Base-by-base conservation (phyloP, 176 grass and related monocot genomes). In the Hsuehochloa calcarea region DNA sequence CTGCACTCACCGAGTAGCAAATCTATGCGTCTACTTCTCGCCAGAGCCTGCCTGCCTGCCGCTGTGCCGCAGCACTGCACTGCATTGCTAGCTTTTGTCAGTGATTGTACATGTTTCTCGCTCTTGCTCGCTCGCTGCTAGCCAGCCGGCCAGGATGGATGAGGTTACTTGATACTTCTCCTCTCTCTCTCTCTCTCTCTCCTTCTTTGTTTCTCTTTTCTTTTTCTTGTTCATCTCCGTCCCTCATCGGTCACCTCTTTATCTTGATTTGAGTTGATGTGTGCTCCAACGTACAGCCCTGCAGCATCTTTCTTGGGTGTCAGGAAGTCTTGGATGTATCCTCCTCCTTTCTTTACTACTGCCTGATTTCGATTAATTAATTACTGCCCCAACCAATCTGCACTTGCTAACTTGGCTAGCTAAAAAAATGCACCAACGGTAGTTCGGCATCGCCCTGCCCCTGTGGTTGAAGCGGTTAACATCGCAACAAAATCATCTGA, bases 251-350 rank as follows among this genome's bases (percentile, higher is more conserved):
- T 79, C 74, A 68, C 73, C 26, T 56, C 26, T n/a, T 71, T n/a
- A 54, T 63, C 17, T 35, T 70, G 25, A 39, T 55, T 49, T 38
- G 39, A 75, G 81, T 16, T 38, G 85, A 79, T 45, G 47, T 50
- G 74, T 45, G 77, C 75, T 82, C 62, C 40, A 19, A 58, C 38
- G 49, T 68, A 75, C 77, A 84, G 72, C 66, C 22, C 8, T 43
- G 80, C 80, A 65, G 84, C 88, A 86, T 91, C 77, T 83, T 94
- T 85, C 72, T 94, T 65, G 85, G 87, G 72, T 82, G 68, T 34
- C 83, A 40, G 15, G 66, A 40, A 79, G 58, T 50, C 73, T 90
- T 86, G 88, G 84, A 50, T 49, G 58, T 3, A 65, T 29, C 55
- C 71, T 38, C 44, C 19, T 22, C 31, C 22, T 19, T 6, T 27